phyloP scores from a whole-genome alignment of 257 asterid genomes.

The Petunia axillaris region DNA sequence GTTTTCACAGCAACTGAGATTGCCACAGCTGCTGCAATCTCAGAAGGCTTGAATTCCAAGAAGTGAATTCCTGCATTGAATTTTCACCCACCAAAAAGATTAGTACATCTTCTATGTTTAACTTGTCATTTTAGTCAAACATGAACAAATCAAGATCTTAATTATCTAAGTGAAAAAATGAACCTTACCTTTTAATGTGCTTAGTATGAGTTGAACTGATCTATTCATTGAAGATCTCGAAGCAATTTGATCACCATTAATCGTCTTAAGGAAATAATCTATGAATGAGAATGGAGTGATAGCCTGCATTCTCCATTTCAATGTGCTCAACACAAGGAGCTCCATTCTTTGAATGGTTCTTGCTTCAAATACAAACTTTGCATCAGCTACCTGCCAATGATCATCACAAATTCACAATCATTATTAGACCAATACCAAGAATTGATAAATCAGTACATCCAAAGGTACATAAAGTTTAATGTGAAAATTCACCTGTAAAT shows the following conservation, averaged over 20 bases:
- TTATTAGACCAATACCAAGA: neutral
- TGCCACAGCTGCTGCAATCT: slow-evolving; percentile 54
- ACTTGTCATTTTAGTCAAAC: neutral
- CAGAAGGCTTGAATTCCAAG: slow-evolving; percentile 53
- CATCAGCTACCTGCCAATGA: slow-evolving; percentile 35
- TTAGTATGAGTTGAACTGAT: slow-evolving; percentile 41
- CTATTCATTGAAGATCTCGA: slow-evolving; percentile 30
- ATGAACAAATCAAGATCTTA: neutral
- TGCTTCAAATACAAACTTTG: slow-evolving; percentile 39
- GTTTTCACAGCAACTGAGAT: slow-evolving; percentile 41
- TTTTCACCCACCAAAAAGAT: slow-evolving; percentile 30
- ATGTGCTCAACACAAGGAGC: slow-evolving; percentile 46
- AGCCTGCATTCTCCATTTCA: slow-evolving; percentile 52
- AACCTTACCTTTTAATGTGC: slow-evolving; percentile 39
- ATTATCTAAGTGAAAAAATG: neutral
- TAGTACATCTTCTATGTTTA: neutral
- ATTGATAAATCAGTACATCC: neutral
- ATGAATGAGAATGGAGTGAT: slow-evolving; percentile 51
- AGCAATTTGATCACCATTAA: slow-evolving; percentile 30
- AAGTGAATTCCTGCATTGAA: slow-evolving; percentile 47
- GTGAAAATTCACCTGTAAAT: slow-evolving; percentile 42
- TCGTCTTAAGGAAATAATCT: slow-evolving; percentile 41
- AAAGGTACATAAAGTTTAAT: neutral
- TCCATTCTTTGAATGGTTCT: slow-evolving; percentile 53
- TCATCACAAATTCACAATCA: neutral